These are phyloP conservation scores for Antitrichia curtipendula DNA, from an alignment of 225 moss, liverwort and hornwort genomes.

Conservation along the genomic window DNA sequence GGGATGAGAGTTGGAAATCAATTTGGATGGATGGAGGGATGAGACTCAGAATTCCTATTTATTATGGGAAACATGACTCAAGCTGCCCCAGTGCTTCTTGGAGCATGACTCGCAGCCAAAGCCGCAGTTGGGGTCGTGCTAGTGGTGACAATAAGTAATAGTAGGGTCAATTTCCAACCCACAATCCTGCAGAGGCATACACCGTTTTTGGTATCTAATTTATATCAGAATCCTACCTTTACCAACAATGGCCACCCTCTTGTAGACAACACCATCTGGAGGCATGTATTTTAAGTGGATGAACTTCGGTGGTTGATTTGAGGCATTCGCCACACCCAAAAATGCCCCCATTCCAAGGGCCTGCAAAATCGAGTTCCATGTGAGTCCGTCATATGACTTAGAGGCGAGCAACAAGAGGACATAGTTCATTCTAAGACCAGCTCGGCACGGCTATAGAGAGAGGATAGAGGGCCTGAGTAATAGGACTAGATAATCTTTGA, in stretches of 20 bases:
- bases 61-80: too few species aligned
- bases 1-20: too few species aligned
- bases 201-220: not conserved
- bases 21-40: too few species aligned
- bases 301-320: slow-evolving; percentile 43
- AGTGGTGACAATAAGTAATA: too few species aligned
- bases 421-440: not conserved
- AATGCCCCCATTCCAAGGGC: slow-evolving; percentile 60
- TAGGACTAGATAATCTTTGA: not conserved
- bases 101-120: too few species aligned
- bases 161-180: not conserved
- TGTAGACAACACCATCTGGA: slow-evolving; percentile 44
- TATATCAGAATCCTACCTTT: slow-evolving; percentile 22
- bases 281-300: slow-evolving; percentile 46
- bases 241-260: slow-evolving; percentile 60
- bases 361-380: slow-evolving; percentile 4
- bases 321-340: slow-evolving; percentile 46
- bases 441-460: not conserved
- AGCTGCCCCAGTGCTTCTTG: too few species aligned
- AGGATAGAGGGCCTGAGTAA: not conserved
- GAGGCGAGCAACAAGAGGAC: not conserved
- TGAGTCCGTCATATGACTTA: not conserved
- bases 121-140: too few species aligned
- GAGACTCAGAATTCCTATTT: too few species aligned
- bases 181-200: not conserved